Conservation (phyloP, 2,329 filamentous ascomycete genomes). For the Ceratocystis papillata region DNA sequence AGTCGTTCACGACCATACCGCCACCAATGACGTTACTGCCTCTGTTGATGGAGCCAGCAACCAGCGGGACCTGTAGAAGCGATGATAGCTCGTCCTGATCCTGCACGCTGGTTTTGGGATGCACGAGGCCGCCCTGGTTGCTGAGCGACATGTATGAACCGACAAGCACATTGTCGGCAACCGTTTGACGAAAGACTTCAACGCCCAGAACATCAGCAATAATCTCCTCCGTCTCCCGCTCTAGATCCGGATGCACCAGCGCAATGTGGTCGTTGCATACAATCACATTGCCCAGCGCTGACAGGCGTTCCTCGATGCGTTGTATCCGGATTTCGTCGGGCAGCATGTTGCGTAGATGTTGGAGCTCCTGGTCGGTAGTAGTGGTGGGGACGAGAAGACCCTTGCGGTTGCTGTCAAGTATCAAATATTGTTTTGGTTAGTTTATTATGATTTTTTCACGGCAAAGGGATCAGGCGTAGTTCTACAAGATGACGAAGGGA, state of each 20-base stretch:
- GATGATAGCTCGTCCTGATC: constrained; percentile 96
- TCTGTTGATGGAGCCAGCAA: constrained; percentile 87
- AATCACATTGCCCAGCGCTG: constrained; percentile 92
- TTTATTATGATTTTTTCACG: neutral
- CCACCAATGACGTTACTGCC: constrained; percentile 92
- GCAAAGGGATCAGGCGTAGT: neutral
- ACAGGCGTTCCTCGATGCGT: constrained; percentile 92
- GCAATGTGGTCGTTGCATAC: constrained; percentile 95
- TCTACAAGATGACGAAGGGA: neutral
- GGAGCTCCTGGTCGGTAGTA: constrained; percentile 94
- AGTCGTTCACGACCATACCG: constrained; percentile 93
- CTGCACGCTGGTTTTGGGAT: constrained; percentile 92
- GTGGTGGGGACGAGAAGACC: constrained; percentile 91
- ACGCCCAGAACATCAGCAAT: constrained; percentile 88
- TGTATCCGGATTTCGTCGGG: constrained; percentile 89
- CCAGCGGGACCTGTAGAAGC: constrained; percentile 86
- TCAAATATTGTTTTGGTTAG: neutral
- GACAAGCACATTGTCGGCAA: constrained; percentile 92
- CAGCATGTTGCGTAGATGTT: constrained; percentile 90
- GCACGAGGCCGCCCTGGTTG: constrained; percentile 92
- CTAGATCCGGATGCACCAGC: constrained; percentile 87
- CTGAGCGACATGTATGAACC: constrained; percentile 93
- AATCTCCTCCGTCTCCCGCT: constrained; percentile 97
- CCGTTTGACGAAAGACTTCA: constrained; percentile 85
- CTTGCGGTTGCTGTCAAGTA: constrained; percentile 64